Evolutionary conservation across 2,329 filamentous ascomycete genomes (phyloP).

Genomic region (Rutstroemia sp.): DNA sequence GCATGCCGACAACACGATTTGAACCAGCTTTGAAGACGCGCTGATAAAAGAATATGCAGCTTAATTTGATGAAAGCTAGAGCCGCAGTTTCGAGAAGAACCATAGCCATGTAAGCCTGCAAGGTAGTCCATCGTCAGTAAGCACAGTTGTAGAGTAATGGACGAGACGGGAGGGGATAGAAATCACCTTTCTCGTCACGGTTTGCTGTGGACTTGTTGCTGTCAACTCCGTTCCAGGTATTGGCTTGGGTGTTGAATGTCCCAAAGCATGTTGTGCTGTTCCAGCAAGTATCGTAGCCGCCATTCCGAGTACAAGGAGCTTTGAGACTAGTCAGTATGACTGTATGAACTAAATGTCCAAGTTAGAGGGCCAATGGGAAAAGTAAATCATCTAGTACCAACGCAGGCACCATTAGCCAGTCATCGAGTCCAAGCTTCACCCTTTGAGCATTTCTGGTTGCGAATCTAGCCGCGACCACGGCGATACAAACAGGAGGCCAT

Average conservation of each 20-base stretch:
- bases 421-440: neutral
- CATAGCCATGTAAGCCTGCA: neutral
- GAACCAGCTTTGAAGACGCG: neutral
- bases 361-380: neutral
- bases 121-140: neutral
- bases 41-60: neutral
- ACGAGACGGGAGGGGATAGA: neutral
- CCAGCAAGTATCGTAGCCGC: neutral
- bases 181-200: neutral
- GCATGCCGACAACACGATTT: neutral
- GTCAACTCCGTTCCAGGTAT: neutral
- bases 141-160: neutral
- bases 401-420: neutral
- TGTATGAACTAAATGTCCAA: neutral
- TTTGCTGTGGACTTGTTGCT: neutral
- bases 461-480: neutral
- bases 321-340: neutral
- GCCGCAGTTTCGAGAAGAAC: neutral
- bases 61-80: neutral
- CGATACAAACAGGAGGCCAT: neutral
- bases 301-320: neutral
- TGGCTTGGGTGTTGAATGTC: neutral
- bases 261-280: neutral
- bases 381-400: neutral
- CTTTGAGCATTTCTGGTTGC: neutral